Percentiles rank a stretch among this genome's conserved stretches.
phyloP scores from a whole-genome alignment of 225 moss, liverwort and hornwort genomes.

The Lunularia cruciata region DNA sequence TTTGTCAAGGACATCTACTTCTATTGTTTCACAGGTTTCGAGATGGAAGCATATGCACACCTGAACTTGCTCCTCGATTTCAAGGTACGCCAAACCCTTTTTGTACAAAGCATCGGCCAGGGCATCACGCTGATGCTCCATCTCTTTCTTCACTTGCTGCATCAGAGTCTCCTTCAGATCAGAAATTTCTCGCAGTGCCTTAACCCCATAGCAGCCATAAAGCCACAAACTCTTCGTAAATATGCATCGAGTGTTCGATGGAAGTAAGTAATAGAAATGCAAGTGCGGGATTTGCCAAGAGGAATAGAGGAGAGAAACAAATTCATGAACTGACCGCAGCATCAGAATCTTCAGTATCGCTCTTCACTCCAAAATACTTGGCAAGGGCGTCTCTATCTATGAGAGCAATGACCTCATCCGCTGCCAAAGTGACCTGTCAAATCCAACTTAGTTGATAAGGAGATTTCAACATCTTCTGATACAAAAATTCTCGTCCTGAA shows the following conservation, averaged over 20 bases:
- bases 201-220: conserved; percentile 15
- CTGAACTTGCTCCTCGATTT: conserved; percentile 60
- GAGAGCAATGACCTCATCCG: conserved; percentile 70
- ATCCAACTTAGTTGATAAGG: no score
- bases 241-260: not conserved
- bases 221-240: conserved; percentile 10
- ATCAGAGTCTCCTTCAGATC: conserved; percentile 9
- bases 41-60: no score
- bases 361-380: conserved; percentile 86
- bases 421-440: conserved; percentile 78
- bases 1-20: no score
- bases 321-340: conserved; percentile 53
- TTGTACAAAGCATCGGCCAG: conserved; percentile 90
- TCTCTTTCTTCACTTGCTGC: conserved; percentile 90
- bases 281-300: not conserved
- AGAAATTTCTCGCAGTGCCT: conserved; percentile 22
- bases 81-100: conserved; percentile 74
- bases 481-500: no score
- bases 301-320: not conserved
- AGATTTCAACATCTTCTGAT: no score
- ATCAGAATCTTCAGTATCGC: conserved; percentile 70
- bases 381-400: conserved; percentile 82
- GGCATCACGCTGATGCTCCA: conserved; percentile 90
- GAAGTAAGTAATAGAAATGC: not conserved
- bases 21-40: no score